phyloP scores from a whole-genome alignment of 2,329 filamentous ascomycete genomes.

The Colletotrichum sp. region DNA sequence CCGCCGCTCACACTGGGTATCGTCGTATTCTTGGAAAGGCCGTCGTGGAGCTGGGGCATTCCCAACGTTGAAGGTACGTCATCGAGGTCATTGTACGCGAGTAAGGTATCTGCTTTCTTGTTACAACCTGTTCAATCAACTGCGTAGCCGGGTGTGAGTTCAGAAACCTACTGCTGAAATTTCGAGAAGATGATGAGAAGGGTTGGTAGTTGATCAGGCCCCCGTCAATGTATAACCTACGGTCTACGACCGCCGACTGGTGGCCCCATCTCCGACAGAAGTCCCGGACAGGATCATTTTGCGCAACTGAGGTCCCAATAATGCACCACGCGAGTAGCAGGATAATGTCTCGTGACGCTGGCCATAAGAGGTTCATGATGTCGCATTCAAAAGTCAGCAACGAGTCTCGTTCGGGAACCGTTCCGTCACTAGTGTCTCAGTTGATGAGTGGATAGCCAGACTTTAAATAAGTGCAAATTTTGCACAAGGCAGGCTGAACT shows the following conservation, averaged over 20 bases:
- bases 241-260: not conserved
- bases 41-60: not conserved
- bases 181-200: not conserved
- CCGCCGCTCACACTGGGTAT: not conserved
- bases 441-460: not conserved
- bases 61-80: not conserved
- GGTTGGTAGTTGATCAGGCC: not conserved
- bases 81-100: not conserved
- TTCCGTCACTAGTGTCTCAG: not conserved
- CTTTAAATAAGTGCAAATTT: not conserved
- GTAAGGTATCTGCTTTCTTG: not conserved
- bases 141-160: fast-evolving
- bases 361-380: not conserved
- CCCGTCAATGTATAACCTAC: not conserved
- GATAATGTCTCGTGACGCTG: fast-evolving
- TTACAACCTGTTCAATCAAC: not conserved
- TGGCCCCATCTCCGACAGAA: not conserved
- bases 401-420: not conserved
- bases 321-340: not conserved
- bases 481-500: not conserved
- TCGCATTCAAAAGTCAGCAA: not conserved
- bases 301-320: not conserved
- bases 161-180: not conserved
- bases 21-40: not conserved
- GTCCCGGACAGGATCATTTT: not conserved